Conservation (phyloP, 176 grass and related monocot genomes). For the Cenchrus purpureus region DNA sequence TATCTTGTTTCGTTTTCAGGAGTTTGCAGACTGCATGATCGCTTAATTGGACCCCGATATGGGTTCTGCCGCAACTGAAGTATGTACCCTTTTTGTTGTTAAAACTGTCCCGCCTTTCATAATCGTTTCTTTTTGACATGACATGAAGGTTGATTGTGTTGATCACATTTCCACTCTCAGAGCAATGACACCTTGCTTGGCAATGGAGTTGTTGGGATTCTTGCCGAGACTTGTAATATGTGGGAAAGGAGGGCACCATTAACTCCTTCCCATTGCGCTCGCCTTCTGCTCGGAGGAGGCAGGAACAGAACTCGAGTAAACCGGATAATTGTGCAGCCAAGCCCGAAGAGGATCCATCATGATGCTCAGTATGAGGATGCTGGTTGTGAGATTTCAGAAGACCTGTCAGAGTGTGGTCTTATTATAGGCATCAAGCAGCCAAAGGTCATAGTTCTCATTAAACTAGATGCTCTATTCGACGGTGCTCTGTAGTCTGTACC, state of each 20-base stretch:
- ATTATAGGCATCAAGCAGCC: constrained; percentile 96
- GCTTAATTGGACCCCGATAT: constrained; percentile 12
- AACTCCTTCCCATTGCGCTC: constrained; percentile 82
- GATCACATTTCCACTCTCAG: constrained; percentile 42
- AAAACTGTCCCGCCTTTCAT: not conserved
- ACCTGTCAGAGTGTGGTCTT: constrained; percentile 82
- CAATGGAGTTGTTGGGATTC: constrained; percentile 84
- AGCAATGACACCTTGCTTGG: constrained; percentile 65
- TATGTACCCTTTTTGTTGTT: constrained; percentile 8
- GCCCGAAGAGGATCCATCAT: constrained; percentile 87
- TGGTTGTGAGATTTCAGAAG: constrained; percentile 85
- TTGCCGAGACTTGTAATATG: constrained; percentile 84
- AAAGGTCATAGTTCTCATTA: constrained; percentile 54
- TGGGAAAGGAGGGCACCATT: constrained; percentile 90
- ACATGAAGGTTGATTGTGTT: not conserved
- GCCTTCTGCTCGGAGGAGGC: constrained; percentile 73
- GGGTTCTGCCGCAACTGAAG: constrained; percentile 40
- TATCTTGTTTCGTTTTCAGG: constrained; percentile 27
- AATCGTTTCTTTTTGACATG: not conserved
- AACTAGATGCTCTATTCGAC: not conserved
- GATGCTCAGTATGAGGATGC: constrained; percentile 88
- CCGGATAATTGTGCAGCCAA: constrained; percentile 88
- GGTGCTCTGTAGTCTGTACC: not conserved
- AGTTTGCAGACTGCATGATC: not conserved
- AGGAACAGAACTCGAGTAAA: constrained; percentile 60